Percentiles rank a stretch among this genome's conserved stretches.
Evolutionary conservation across 2,329 filamentous ascomycete genomes (phyloP).

Genomic region (Cladosporium sp.): DNA sequence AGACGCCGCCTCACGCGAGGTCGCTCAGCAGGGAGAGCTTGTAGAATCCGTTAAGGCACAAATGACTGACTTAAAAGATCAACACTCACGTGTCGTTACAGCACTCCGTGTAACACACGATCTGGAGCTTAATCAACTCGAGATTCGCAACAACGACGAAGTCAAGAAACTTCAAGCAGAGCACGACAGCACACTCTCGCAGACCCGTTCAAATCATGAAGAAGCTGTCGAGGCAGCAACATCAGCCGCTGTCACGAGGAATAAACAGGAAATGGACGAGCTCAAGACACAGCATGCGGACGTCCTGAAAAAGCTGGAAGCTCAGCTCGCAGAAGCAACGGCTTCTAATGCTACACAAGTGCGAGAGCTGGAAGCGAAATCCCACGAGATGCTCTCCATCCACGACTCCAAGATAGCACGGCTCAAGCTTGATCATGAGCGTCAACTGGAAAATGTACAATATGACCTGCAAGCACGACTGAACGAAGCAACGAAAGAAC

Average conservation of each 20-base stretch:
- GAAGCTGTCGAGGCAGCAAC: background rate
- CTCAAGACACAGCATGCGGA: background rate
- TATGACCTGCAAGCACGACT: constrained; percentile 5
- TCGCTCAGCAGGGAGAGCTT: background rate
- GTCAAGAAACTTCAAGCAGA: background rate
- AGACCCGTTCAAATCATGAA: constrained; percentile 6
- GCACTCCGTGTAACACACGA: background rate
- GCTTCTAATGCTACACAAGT: background rate
- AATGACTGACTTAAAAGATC: background rate
- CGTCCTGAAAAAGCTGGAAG: constrained; percentile 4
- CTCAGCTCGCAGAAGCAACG: constrained; percentile 6
- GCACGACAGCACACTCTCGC: constrained; percentile 6
- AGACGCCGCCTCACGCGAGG: background rate
- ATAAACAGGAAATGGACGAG: background rate
- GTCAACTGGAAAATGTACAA: constrained; percentile 14
- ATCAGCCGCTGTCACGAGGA: background rate
- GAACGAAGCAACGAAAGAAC: constrained; percentile 14
- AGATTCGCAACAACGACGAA: background rate
- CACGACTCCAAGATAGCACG: constrained; percentile 6
- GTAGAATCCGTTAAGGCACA: background rate
- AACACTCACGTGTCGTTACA: background rate
- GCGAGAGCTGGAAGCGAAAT: background rate
- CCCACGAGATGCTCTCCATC: background rate
- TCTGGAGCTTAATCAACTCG: background rate
- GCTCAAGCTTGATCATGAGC: constrained; percentile 5